Evolutionary conservation across 225 moss, liverwort and hornwort genomes (phyloP).

Genomic region (Sphagnum contortum): DNA sequence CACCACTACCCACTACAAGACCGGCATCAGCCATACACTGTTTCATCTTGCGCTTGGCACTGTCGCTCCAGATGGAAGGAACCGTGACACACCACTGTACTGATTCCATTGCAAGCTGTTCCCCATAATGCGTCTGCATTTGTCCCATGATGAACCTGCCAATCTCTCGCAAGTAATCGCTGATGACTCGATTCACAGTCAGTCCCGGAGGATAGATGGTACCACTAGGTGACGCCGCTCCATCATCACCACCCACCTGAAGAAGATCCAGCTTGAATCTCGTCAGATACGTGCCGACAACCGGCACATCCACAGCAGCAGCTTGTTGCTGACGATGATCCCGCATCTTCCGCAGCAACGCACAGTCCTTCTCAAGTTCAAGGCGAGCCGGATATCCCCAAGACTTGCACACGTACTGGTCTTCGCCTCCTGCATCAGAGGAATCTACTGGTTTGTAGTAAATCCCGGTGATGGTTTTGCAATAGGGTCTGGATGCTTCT

Average conservation of each 20-base stretch:
- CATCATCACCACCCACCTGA: not conserved
- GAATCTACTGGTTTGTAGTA: not conserved
- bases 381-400: slow-evolving; percentile 11
- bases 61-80: slow-evolving; percentile 21
- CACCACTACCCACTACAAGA: not conserved
- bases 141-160: slow-evolving; percentile 3
- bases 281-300: not conserved
- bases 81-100: slow-evolving; percentile 32
- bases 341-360: not conserved
- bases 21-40: slow-evolving; percentile 19
- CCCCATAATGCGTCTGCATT: slow-evolving; percentile 1
- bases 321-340: no score
- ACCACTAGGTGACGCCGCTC: not conserved
- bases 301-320: not conserved
- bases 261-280: slow-evolving; percentile 14
- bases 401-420: not conserved
- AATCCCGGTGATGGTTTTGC: not conserved
- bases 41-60: slow-evolving; percentile 9
- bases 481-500: no score
- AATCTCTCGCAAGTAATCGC: slow-evolving; percentile 9
- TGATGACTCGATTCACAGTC: slow-evolving; percentile 3
- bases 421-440: no score
- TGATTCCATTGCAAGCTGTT: not conserved
- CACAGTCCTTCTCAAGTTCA: not conserved
- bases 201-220: slow-evolving; percentile 5